A percentile compares a stretch with the other conserved stretches of the same genome.
Evolutionary conservation across 345 rosid species (phyloP).

Genomic region (Gossypioides kirkii): DNA sequence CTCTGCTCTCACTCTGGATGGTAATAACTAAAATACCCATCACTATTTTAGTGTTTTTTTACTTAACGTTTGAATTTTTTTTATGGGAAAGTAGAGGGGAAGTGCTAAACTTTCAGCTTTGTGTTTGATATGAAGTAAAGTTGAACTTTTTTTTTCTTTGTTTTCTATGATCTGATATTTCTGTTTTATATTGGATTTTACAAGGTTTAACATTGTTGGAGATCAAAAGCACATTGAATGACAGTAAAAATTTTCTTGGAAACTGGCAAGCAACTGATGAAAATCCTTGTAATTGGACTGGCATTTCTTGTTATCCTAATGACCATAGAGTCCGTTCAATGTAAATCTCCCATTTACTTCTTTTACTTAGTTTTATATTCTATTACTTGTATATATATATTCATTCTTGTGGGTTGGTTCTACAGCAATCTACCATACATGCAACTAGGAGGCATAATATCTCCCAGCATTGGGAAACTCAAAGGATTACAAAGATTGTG

Average conservation of each 20-base stretch:
- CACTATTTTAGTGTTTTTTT: background rate
- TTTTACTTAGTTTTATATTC: background rate
- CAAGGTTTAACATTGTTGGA: conserved; percentile 72
- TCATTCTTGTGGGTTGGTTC: background rate
- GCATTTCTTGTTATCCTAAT: conserved; percentile 63
- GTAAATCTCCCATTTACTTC: conserved; percentile 27
- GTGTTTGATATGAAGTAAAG: background rate
- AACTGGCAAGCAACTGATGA: conserved; percentile 76
- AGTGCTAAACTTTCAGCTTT: background rate
- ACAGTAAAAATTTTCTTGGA: conserved; percentile 53
- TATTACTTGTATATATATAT: background rate
- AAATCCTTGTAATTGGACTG: conserved; percentile 90
- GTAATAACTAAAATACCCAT: conserved; percentile 31
- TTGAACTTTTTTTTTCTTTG: background rate
- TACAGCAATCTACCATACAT: conserved; percentile 82
- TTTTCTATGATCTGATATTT: conserved; percentile 12
- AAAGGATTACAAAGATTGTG: conserved; percentile 73
- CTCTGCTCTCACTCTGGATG: conserved; percentile 55
- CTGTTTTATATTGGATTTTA: background rate
- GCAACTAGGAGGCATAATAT: conserved; percentile 80
- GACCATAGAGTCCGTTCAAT: conserved; percentile 70
- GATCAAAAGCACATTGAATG: conserved; percentile 64
- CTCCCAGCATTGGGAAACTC: conserved; percentile 90
- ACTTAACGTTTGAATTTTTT: background rate
- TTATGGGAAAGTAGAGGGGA: background rate